Conservation (phyloP, 345 rosid species). For the Alliaria petiolata region DNA sequence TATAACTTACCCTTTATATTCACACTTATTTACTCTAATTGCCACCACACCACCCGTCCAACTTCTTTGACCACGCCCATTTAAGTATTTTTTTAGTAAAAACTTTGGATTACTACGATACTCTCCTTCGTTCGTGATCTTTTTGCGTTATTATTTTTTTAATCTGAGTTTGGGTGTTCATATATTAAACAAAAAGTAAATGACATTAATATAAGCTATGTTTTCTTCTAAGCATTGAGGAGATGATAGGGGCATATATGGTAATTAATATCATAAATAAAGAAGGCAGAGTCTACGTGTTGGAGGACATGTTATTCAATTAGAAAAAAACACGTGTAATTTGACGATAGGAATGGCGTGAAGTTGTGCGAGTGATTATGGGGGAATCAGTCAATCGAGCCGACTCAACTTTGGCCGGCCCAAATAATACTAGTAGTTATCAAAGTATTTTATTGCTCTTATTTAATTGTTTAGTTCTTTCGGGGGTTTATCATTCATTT, state of each 20-base stretch:
- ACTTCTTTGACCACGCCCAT: slow-evolving; percentile 11
- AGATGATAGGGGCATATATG: not conserved
- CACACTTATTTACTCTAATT: not conserved
- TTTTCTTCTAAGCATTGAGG: not conserved
- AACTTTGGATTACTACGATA: not conserved
- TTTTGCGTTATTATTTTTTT: not conserved
- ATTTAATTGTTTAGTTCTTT: not conserved
- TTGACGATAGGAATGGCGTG: slow-evolving; percentile 12
- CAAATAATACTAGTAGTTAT: not conserved
- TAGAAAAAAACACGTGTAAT: not conserved
- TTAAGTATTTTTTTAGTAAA: no score
- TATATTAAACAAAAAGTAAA: not conserved
- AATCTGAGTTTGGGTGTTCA: not conserved
- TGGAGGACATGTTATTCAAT: not conserved
- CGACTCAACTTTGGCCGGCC: slow-evolving; percentile 29
- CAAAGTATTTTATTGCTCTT: not conserved
- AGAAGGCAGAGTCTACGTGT: slow-evolving; percentile 13
- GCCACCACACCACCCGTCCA: slow-evolving; percentile 18
- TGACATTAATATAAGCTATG: no score
- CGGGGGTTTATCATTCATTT: not conserved
- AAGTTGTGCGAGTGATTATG: not conserved
- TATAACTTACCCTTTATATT: not conserved
- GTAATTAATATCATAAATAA: not conserved
- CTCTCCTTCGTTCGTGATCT: not conserved
- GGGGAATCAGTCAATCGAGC: slow-evolving; percentile 17